Evolutionary conservation across 208 protist species (phyloP).

Genomic region (Eutreptiella sp.): DNA sequence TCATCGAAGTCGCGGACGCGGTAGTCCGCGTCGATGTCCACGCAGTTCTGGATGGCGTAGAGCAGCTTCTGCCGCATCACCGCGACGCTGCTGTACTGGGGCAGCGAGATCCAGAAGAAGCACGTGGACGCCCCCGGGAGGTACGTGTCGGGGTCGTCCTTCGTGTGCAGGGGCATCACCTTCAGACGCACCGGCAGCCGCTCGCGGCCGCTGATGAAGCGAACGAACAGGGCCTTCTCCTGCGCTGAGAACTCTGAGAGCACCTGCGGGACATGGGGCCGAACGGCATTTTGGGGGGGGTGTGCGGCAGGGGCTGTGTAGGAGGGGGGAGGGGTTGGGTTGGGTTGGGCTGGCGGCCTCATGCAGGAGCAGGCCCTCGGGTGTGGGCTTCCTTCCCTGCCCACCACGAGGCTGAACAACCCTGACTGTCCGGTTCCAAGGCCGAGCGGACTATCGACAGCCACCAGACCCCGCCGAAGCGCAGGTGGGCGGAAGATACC

Average conservation of each 20-base stretch:
- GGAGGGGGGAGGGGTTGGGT: too few species aligned
- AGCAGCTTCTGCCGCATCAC: conserved; percentile 81
- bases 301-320: too few species aligned
- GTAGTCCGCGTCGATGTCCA: conserved; percentile 90
- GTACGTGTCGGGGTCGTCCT: conserved; percentile 36
- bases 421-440: too few species aligned
- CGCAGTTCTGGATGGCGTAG: conserved; percentile 86
- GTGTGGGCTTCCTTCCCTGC: too few species aligned
- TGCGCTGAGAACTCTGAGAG: conserved; percentile 64
- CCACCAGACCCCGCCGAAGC: too few species aligned
- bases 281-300: too few species aligned
- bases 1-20: conserved; percentile 54
- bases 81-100: conserved; percentile 72
- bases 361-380: too few species aligned
- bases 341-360: too few species aligned
- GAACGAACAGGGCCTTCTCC: conserved; percentile 72
- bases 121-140: conserved; percentile 87
- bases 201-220: conserved; percentile 80
- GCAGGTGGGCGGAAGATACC: too few species aligned
- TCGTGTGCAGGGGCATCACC: conserved; percentile 52
- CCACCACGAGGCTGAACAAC: too few species aligned
- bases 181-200: conserved; percentile 66
- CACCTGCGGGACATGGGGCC: too few species aligned
- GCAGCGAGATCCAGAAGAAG: conserved; percentile 88
- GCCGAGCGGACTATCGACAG: too few species aligned